Conservation (phyloP, 2,329 filamentous ascomycete genomes). For the Pleurostoma richardsiae region DNA sequence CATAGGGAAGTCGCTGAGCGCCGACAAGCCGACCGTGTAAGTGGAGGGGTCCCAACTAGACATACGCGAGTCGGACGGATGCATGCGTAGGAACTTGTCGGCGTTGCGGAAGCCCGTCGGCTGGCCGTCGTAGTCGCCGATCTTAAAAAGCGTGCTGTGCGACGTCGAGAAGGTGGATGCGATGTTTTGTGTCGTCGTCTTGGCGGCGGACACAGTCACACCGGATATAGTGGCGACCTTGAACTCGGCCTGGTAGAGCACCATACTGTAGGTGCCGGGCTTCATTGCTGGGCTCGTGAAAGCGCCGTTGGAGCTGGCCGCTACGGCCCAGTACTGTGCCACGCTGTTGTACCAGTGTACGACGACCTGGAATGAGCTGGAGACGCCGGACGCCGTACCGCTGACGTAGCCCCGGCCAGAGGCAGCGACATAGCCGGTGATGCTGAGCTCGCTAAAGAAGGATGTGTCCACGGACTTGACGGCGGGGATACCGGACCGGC, state of each 20-base stretch:
- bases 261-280: constrained; percentile 64
- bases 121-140: constrained; percentile 54
- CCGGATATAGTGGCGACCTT: constrained; percentile 40
- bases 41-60: constrained; percentile 42
- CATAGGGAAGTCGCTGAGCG: constrained; percentile 48
- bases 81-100: constrained; percentile 53
- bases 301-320: constrained; percentile 42
- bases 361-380: constrained; percentile 46
- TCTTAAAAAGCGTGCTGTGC: constrained; percentile 42
- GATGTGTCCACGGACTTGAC: constrained; percentile 42
- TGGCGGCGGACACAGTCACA: constrained; percentile 45
- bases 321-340: constrained; percentile 61
- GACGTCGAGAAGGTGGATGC: constrained; percentile 26
- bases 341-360: constrained; percentile 61
- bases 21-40: constrained; percentile 46
- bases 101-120: constrained; percentile 53
- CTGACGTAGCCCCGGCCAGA: constrained; percentile 53
- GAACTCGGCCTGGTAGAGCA: constrained; percentile 57
- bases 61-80: constrained; percentile 51
- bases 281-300: constrained; percentile 65
- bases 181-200: constrained; percentile 43
- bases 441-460: constrained; percentile 53
- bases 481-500: constrained; percentile 49
- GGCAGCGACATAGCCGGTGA: constrained; percentile 53
- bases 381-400: constrained; percentile 55